Evolutionary conservation across 441 rosid genomes (phyloP).

Genomic region (Arabidopsis lyrata): DNA sequence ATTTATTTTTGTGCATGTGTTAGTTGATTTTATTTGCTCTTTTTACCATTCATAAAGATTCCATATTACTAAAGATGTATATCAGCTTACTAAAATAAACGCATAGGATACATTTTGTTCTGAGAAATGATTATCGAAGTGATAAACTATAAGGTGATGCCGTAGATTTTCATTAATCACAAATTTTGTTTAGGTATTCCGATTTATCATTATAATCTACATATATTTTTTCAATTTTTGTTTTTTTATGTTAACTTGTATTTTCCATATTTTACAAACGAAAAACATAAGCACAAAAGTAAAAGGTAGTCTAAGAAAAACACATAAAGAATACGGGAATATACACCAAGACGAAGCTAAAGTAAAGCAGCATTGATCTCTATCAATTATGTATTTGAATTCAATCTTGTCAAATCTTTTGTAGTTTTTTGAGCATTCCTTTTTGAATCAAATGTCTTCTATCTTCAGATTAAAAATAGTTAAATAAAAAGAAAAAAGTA

Average conservation of each 20-base stretch:
- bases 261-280: neutral
- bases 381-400: slow-evolving; percentile 2
- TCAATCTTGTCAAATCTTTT: slow-evolving; percentile 34
- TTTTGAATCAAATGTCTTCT: slow-evolving; percentile 31
- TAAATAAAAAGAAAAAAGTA: slow-evolving; percentile 2
- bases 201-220: too few species aligned
- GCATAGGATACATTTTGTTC: too few species aligned
- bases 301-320: slow-evolving; percentile 26
- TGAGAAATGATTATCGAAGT: too few species aligned
- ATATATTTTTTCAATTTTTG: too few species aligned
- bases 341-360: slow-evolving; percentile 37
- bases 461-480: slow-evolving; percentile 12
- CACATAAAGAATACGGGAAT: slow-evolving; percentile 30
- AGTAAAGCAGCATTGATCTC: slow-evolving; percentile 39
- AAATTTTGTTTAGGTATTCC: too few species aligned
- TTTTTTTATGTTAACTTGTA: too few species aligned
- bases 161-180: neutral
- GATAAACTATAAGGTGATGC: too few species aligned
- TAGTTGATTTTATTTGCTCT: slow-evolving; percentile 21
- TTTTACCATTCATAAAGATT: slow-evolving; percentile 26
- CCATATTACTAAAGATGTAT: slow-evolving; percentile 12
- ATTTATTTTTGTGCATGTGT: slow-evolving; percentile 2
- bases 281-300: neutral
- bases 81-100: neutral
- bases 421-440: slow-evolving; percentile 24